phyloP scores from a whole-genome alignment of 768 basidiomycete species.

The Roridomyces roridus region DNA sequence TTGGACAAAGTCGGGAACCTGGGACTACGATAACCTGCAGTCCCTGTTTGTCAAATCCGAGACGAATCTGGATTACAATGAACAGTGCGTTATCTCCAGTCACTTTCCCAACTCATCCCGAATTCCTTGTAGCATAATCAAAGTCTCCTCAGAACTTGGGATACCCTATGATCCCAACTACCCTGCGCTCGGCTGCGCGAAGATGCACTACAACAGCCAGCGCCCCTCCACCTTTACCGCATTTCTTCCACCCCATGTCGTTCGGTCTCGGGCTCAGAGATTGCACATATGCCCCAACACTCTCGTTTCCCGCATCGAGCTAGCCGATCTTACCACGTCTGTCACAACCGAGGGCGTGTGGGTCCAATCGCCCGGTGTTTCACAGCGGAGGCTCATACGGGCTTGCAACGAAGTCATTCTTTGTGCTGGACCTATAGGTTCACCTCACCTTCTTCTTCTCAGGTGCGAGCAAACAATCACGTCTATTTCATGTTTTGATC shows the following conservation, averaged over 20 bases:
- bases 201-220: background rate
- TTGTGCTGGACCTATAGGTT: slow-evolving; percentile 15
- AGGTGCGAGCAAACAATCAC: too few species aligned
- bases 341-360: slow-evolving; percentile 1
- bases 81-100: too few species aligned
- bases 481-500: too few species aligned
- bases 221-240: slow-evolving; percentile 1
- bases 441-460: slow-evolving; percentile 19
- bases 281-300: background rate
- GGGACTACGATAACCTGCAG: background rate
- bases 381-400: background rate
- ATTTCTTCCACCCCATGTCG: background rate
- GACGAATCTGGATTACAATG: background rate
- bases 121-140: background rate
- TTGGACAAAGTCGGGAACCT: slow-evolving; percentile 3
- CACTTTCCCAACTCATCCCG: too few species aligned
- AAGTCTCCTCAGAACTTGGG: background rate
- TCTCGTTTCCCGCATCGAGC: background rate
- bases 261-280: background rate
- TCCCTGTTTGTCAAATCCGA: background rate
- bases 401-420: slow-evolving; percentile 16
- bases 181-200: slow-evolving; percentile 1
- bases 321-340: background rate
- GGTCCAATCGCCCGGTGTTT: background rate
- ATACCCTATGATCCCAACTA: slow-evolving; percentile 4